Base-by-base conservation (phyloP, 2,329 filamentous ascomycete genomes). In the Fusarium luffae region DNA sequence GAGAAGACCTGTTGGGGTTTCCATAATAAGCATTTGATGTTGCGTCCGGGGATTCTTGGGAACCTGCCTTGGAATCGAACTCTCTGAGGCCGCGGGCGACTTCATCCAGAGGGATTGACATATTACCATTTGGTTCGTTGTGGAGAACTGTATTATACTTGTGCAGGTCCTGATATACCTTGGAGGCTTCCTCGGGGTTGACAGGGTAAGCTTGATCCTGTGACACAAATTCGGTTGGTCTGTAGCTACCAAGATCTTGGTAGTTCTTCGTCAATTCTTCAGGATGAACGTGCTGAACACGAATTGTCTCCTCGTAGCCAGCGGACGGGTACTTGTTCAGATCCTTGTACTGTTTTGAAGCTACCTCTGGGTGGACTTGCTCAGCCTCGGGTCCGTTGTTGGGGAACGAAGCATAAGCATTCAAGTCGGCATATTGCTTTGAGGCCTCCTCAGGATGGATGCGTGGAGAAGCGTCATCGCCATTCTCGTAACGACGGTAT, bases 221-320 rank as follows among this genome's bases (percentile, higher is more conserved):
- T 10, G 74, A 73, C 40, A 77, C 77, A 52, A 80, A 79, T 6
- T 65, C 63, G 21, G 69, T 67, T 3, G 74, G 72, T n/a, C 72
- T 71, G 66, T 85, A 85, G 58, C 80, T 76, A 54, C 77, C 75
- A 51, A 85, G 76, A 56, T 85, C 83, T 11, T 77, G 74, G 44
- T 84, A 82, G 8, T 75, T 67, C 58, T 82, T 82, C 27, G 78
- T 78, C 46, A 76, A 65, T 62, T 81, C 79, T 63, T 82, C 81
- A 12, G 80, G 76, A n/a, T 80, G 78, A n/a, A 77, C 59, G 21
- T 78, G 75, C 21, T 71, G 62, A 4, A 64, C 72, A 44, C 69
- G 61, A 5, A 60, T 40, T 5, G 69, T 66, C 59, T 79, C 77
- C 52, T 78, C 75, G 32, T 71, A 78, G 10, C 77, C 77, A n/a